Base-by-base conservation (phyloP, 202 grass and related monocot genomes). In the Hordeum pubiflorum region DNA sequence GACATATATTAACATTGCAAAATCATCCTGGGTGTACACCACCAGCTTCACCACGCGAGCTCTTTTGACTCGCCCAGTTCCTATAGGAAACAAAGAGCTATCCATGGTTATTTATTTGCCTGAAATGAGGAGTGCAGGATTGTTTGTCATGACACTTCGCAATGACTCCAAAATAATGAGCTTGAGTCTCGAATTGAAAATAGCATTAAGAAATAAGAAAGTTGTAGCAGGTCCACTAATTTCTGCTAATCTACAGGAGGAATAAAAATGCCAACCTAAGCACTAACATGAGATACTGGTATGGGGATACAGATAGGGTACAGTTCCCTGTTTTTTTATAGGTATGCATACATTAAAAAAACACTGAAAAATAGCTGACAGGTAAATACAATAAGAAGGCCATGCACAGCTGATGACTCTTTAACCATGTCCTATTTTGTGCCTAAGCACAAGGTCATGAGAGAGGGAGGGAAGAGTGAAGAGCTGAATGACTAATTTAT, bases 341-440 rank as follows among this genome's bases (percentile, higher is more conserved):
- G 22, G 21, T 41, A 24, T 22, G 57, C 66, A 46, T 12, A 27
- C 21, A 39, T 46, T 66, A 5, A 43, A 36, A 73, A 27, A 74
- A 43, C 41, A 60, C 14, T 29, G 40, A 74, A 79, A 29, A 24
- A 74, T 32, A 14, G 34, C 18, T 67, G 69, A 40, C 39, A 52
- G 3, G 27, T 34, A 80, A 74, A 65, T 40, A 81, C 40, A 78
- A 78, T 86, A 66, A 48, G 44, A 44, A 71, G 69, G 15, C 22
- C 10, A 81, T 69, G 29, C 22, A 69, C 29, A 68, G 12, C 15
- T 81, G 9, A 74, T 22, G n/a, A 20, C 65, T 69, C 22, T 37
- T 69, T 43, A 61, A 13, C 11, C 5, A 61, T 14, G 27, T 7
- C 39, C 39, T 61, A 32, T 61, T 86, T 22, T 3, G 2, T 76